Conservation (phyloP, 2,329 filamentous ascomycete genomes). For the Cladobotryum protrusum region DNA sequence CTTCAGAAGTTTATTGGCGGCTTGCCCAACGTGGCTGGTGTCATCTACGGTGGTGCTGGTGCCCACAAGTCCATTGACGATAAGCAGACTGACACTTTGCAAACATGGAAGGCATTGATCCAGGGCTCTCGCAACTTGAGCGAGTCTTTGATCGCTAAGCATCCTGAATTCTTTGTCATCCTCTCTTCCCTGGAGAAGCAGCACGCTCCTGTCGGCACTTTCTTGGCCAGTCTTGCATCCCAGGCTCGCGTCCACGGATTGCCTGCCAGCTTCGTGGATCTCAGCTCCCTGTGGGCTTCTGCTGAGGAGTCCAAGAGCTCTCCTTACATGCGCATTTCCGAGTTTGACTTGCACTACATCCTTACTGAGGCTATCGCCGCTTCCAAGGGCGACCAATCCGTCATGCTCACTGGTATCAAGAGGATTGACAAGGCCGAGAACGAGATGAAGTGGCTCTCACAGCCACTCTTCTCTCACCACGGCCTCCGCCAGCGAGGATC, state of each 20-base stretch:
- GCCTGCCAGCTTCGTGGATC: not conserved
- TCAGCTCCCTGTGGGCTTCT: not conserved
- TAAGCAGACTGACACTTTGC: not conserved
- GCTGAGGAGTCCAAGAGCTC: not conserved
- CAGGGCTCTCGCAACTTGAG: not conserved
- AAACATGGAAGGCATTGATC: not conserved
- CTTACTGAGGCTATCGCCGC: not conserved
- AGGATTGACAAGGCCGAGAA: not conserved
- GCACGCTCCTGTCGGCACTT: not conserved
- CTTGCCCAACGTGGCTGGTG: not conserved
- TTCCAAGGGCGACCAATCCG: not conserved
- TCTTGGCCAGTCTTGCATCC: not conserved
- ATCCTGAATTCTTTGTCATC: not conserved
- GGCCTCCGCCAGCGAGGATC: not conserved
- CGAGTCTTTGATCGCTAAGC: not conserved
- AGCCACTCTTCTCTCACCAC: not conserved
- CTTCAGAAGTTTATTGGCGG: not conserved
- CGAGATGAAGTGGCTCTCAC: not conserved
- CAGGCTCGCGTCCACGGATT: not conserved
- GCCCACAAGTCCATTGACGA: not conserved
- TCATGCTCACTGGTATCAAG: not conserved
- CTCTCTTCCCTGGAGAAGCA: not conserved
- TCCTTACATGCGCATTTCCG: not conserved
- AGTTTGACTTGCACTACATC: not conserved
- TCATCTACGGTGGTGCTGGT: not conserved